Evolutionary conservation across 106 monocot genomes (phyloP).

Genomic region (Platanthera zijinensis): DNA sequence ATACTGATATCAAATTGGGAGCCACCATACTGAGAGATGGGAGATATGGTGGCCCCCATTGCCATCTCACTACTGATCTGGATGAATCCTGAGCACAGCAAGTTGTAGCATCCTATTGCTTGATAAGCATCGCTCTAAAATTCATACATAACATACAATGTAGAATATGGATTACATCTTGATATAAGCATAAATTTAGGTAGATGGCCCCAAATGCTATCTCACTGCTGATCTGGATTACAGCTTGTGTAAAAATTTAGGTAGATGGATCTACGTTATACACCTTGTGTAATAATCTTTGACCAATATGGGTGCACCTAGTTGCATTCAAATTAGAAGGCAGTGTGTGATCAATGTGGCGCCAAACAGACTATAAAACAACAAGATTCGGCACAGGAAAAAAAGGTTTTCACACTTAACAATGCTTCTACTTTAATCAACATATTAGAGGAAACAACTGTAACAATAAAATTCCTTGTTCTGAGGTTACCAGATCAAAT

Average conservation of each 20-base stretch:
- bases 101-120: slow-evolving; percentile 84
- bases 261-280: too few relatives aligned
- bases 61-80: slow-evolving; percentile 68
- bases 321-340: too few relatives aligned
- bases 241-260: too few relatives aligned
- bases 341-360: too few relatives aligned
- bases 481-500: slow-evolving; percentile 1
- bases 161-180: neutral
- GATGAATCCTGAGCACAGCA: slow-evolving; percentile 79
- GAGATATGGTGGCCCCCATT: slow-evolving; percentile 72
- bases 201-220: too few relatives aligned
- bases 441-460: neutral
- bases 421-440: neutral
- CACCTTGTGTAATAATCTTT: too few relatives aligned
- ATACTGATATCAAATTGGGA: slow-evolving; percentile 84
- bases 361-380: neutral
- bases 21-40: slow-evolving; percentile 48
- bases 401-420: neutral
- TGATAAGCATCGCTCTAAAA: slow-evolving; percentile 78
- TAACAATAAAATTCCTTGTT: neutral
- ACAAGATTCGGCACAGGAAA: neutral
- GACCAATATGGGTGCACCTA: too few relatives aligned
- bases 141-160: neutral
- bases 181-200: neutral
- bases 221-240: too few relatives aligned